A percentile compares a stretch with the other conserved stretches of the same genome.
Conservation (phyloP, 2,329 filamentous ascomycete species). For the Paecilomyces fulvus region DNA sequence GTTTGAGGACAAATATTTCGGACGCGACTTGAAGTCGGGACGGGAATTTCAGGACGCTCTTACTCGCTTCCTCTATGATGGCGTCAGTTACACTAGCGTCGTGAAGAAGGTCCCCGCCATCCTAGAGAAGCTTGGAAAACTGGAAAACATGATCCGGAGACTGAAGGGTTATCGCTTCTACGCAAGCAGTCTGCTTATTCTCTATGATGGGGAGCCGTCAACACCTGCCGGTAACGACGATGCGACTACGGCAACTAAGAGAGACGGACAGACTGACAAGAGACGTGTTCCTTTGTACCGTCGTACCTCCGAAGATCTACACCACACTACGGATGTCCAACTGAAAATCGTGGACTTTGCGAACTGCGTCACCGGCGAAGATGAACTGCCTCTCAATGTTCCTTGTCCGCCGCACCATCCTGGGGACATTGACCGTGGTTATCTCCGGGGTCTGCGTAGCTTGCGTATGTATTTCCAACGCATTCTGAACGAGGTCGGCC, state of each 20-base stretch:
- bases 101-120: slow-evolving; percentile 81
- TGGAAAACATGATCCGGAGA: slow-evolving; percentile 74
- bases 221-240: slow-evolving; percentile 7
- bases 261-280: slow-evolving; percentile 14
- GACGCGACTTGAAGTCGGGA: slow-evolving; percentile 77
- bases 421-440: slow-evolving; percentile 74
- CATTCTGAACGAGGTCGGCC: slow-evolving; percentile 69
- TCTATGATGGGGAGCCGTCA: slow-evolving; percentile 72
- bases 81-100: slow-evolving; percentile 70
- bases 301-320: slow-evolving; percentile 25
- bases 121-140: slow-evolving; percentile 68
- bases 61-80: slow-evolving; percentile 84
- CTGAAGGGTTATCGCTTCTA: slow-evolving; percentile 89
- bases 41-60: slow-evolving; percentile 82
- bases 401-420: slow-evolving; percentile 75
- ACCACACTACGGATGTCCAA: slow-evolving; percentile 46
- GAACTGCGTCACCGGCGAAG: slow-evolving; percentile 88
- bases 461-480: slow-evolving; percentile 76
- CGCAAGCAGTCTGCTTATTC: slow-evolving; percentile 85
- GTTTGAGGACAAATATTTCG: slow-evolving; percentile 99
- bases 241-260: slow-evolving; percentile 9
- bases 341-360: slow-evolving; percentile 98
- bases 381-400: slow-evolving; percentile 49
- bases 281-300: slow-evolving; percentile 27
- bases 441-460: slow-evolving; percentile 73